phyloP scores from a whole-genome alignment of 371 early-diverging fungal species.

The Dichotomocladium elegans region DNA sequence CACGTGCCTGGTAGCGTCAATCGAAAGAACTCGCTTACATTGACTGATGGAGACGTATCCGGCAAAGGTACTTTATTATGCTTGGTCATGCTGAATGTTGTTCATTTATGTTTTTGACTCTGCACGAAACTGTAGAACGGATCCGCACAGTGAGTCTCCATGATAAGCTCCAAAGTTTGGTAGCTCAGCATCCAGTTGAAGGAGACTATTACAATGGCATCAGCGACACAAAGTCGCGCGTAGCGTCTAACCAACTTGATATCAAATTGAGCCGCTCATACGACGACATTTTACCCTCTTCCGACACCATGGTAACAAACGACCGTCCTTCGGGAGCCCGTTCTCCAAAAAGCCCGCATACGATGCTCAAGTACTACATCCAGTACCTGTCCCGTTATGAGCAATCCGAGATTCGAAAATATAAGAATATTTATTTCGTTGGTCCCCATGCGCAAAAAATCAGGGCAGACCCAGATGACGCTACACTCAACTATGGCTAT shows the following conservation, averaged over 20 bases:
- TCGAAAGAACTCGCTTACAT: constrained; percentile 7
- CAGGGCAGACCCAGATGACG: constrained; percentile 32
- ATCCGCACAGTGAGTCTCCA: constrained; percentile 17
- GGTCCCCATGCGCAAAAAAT: constrained; percentile 59
- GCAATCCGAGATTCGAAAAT: constrained; percentile 72
- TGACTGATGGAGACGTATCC: background rate
- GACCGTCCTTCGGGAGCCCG: constrained; percentile 4
- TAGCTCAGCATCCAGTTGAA: constrained; percentile 12
- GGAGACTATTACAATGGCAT: constrained; percentile 4
- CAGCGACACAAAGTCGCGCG: background rate
- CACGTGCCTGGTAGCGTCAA: constrained; percentile 2
- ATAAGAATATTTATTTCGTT: constrained; percentile 72
- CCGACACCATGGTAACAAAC: background rate
- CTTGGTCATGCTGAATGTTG: background rate
- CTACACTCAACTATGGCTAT: constrained; percentile 58
- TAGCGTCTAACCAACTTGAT: background rate
- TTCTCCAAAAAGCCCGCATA: constrained; percentile 25
- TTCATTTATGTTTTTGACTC: background rate
- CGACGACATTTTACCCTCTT: background rate
- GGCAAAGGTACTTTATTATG: constrained; percentile 9
- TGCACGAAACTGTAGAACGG: constrained; percentile 1
- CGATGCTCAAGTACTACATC: constrained; percentile 41
- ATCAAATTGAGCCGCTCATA: background rate
- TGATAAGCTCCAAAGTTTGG: constrained; percentile 15
- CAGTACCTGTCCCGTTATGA: constrained; percentile 69